Evolutionary conservation across 2,329 filamentous ascomycete species (phyloP).

Genomic region (Aspergillus ustus): DNA sequence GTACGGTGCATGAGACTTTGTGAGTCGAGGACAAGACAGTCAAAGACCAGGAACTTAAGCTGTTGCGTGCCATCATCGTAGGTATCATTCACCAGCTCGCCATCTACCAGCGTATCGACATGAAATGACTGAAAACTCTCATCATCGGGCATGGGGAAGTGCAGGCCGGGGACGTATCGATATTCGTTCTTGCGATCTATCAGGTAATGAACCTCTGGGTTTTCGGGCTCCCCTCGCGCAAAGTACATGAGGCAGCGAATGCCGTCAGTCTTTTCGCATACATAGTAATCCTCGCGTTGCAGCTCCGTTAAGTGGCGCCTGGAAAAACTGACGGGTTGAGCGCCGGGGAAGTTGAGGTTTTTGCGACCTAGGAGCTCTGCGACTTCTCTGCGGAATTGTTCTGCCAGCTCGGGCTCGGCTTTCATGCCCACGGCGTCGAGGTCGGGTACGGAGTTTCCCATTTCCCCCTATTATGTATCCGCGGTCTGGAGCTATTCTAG

Average conservation of each 20-base stretch:
- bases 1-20: slow-evolving; percentile 76
- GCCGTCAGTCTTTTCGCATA: slow-evolving; percentile 98
- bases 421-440: slow-evolving; percentile 61
- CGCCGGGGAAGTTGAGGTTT: slow-evolving; percentile 76
- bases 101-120: slow-evolving; percentile 81
- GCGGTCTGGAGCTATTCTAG: slow-evolving; percentile 5
- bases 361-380: slow-evolving; percentile 73
- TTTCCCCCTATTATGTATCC: slow-evolving; percentile 21
- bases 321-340: slow-evolving; percentile 92
- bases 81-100: slow-evolving; percentile 89
- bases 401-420: slow-evolving; percentile 64
- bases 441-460: slow-evolving; percentile 47
- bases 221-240: slow-evolving; percentile 58
- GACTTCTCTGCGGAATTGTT: slow-evolving; percentile 71
- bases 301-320: slow-evolving; percentile 82
- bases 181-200: slow-evolving; percentile 99
- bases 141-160: slow-evolving; percentile 76
- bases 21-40: slow-evolving; percentile 82
- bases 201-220: slow-evolving; percentile 79
- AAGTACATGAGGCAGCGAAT: slow-evolving; percentile 95
- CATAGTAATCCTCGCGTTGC: slow-evolving; percentile 84
- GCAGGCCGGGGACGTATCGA: slow-evolving; percentile 79
- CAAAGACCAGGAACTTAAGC: slow-evolving; percentile 88
- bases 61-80: slow-evolving; percentile 68
- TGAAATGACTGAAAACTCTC: slow-evolving; percentile 69